Percentiles rank a stretch among this genome's conserved stretches.
These are phyloP conservation scores for Escovopsis sp. DNA, from an alignment of 2,329 filamentous ascomycete species.

Conservation along the genomic window DNA sequence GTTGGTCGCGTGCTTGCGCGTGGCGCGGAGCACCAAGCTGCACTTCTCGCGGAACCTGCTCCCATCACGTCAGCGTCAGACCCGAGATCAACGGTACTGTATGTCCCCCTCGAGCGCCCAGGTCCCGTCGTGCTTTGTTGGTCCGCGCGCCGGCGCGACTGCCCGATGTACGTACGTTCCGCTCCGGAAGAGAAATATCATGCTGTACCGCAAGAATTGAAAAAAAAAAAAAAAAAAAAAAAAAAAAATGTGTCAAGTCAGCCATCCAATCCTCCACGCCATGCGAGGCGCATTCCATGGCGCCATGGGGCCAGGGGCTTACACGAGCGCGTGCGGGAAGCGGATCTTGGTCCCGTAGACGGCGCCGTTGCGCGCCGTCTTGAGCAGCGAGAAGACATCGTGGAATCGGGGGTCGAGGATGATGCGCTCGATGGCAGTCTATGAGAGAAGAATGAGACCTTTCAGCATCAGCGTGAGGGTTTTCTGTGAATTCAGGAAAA, in stretches of 20 bases:
- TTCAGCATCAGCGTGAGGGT: not conserved
- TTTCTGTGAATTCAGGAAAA: no score
- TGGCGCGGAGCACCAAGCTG: slow-evolving; percentile 67
- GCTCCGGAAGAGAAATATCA: slow-evolving; percentile 92
- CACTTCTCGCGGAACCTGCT: slow-evolving; percentile 57
- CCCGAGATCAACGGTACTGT: no score
- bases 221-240: no score
- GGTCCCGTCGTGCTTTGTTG: no score
- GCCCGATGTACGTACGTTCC: slow-evolving; percentile 48
- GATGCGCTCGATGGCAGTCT: slow-evolving; percentile 61
- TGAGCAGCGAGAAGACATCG: slow-evolving; percentile 70
- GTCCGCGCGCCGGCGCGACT: no score
- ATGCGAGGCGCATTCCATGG: no score
- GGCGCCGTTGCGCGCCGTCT: slow-evolving; percentile 89
- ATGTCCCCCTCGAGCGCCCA: not conserved
- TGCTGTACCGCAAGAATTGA: slow-evolving; percentile 32
- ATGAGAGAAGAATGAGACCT: not conserved
- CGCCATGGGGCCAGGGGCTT: slow-evolving; percentile 10
- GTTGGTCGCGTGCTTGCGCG: slow-evolving; percentile 79
- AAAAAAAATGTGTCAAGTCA: not conserved
- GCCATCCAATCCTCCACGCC: no score
- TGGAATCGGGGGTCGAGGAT: slow-evolving; percentile 75
- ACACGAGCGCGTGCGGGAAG: slow-evolving; percentile 91
- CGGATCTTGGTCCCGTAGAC: slow-evolving; percentile 96
- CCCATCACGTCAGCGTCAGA: not conserved